phyloP scores from a whole-genome alignment of 2,329 filamentous ascomycete genomes.

The Coniochaeta sp. region DNA sequence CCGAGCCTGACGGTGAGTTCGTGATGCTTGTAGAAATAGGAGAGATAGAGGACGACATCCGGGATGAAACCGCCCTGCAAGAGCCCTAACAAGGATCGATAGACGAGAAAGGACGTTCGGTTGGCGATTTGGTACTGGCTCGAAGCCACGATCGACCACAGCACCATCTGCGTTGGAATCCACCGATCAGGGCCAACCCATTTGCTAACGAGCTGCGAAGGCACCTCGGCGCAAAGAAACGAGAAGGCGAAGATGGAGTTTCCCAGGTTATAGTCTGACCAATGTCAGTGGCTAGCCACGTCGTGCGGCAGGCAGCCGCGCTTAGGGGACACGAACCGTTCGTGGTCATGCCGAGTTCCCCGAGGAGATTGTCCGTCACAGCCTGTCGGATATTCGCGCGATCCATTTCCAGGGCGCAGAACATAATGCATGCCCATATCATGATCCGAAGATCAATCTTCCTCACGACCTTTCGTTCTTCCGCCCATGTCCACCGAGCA shows the following conservation, averaged over 20 bases:
- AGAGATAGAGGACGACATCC: conserved; percentile 25
- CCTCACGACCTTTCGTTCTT: conserved; percentile 21
- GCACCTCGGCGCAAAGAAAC: conserved; percentile 51
- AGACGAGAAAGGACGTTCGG: conserved; percentile 20
- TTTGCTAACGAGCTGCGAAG: conserved; percentile 54
- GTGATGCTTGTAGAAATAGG: conserved; percentile 24
- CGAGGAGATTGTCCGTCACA: conserved; percentile 23
- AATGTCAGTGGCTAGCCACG: not conserved
- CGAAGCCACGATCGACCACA: conserved; percentile 24
- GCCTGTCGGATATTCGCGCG: conserved; percentile 33
- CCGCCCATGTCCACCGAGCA: conserved; percentile 27
- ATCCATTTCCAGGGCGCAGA: conserved; percentile 45
- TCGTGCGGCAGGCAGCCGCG: not conserved
- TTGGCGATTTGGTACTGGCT: conserved; percentile 22
- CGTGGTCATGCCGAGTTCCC: conserved; percentile 23
- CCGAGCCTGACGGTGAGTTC: conserved; percentile 25
- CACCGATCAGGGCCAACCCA: conserved; percentile 29
- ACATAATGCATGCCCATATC: conserved; percentile 44
- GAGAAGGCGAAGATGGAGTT: conserved; percentile 46
- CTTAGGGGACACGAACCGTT: conserved; percentile 17
- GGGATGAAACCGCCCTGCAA: conserved; percentile 28
- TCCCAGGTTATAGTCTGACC: conserved; percentile 42
- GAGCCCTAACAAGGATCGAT: conserved; percentile 22
- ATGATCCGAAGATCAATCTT: conserved; percentile 45
- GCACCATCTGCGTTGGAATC: conserved; percentile 27